Conservation (phyloP, 2,329 filamentous ascomycete species). For the Trichoderma semiorbis region DNA sequence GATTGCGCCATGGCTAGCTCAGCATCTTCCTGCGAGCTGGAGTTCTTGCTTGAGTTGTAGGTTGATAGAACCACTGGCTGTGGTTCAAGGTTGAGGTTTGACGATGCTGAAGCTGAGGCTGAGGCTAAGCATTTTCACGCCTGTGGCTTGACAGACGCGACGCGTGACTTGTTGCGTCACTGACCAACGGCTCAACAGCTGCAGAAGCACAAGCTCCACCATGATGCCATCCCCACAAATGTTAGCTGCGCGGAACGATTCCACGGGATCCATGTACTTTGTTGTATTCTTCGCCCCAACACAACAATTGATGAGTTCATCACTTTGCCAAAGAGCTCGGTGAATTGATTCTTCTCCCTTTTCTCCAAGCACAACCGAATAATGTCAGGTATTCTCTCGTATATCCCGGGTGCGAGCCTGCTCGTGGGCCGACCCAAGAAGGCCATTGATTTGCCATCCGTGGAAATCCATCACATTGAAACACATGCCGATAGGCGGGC, state of each 20-base stretch:
- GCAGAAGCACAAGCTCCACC: not conserved
- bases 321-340: not conserved
- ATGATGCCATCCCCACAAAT: slow-evolving; percentile 10
- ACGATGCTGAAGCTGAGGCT: not conserved
- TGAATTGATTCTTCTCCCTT: not conserved
- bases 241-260: not conserved
- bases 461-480: slow-evolving; percentile 76
- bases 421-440: slow-evolving; percentile 28
- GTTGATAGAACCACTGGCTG: not conserved
- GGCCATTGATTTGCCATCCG: slow-evolving; percentile 58
- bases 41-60: not conserved
- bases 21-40: not conserved
- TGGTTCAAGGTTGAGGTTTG: not conserved
- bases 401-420: slow-evolving; percentile 30
- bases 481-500: slow-evolving; percentile 73
- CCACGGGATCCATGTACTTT: not conserved
- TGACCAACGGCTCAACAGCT: not conserved
- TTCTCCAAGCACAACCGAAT: not conserved
- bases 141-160: slow-evolving; percentile 5
- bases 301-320: slow-evolving; percentile 1
- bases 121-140: not conserved
- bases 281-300: slow-evolving; percentile 7
- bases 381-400: slow-evolving; percentile 37
- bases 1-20: slow-evolving; percentile 21
- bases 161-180: slow-evolving; percentile 17